Base-by-base conservation (phyloP, 2,329 filamentous ascomycete genomes). In the Colletotrichum orchidophilum region DNA sequence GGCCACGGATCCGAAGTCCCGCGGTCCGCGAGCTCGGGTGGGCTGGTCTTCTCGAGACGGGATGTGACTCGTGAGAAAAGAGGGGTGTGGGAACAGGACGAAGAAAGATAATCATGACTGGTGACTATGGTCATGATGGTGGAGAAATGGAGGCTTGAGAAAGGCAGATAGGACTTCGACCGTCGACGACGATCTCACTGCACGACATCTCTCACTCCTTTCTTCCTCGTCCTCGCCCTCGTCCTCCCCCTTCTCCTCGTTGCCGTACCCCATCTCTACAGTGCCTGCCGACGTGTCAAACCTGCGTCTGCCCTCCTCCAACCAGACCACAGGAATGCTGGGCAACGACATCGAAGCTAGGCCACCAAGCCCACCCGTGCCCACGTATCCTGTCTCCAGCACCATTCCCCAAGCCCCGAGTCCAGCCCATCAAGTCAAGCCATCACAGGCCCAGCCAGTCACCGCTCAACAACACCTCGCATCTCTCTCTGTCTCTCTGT, bases 1-100 rank as follows among this genome's bases (percentile, higher is more conserved):
- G 68, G 68, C 58, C 39, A 64, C 58, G 39, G 52, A 59, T 59
- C 68, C 46, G 58, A 62, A 27, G 52, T 58, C 27, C 58, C 58
- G 52, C 64, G 64, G 42, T 55, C 42, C 39, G 39, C 39, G 39
- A 46, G 39, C 15, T 8, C 18, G 18, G 18, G 39, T 46, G 39
- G 39, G 39, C 39, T 46, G 39, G 35, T 9, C 15, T 18, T 46
- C n/a, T 11, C 39, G 11, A 46, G 42, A 39, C 11, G 61, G 35
- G 24, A 65, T 52, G 8, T 24, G 53, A 18, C n/a, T 7, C 29
- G 15, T 29, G 26, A 55, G 54, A n/a, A n/a, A n/a, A 29, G 26
- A n/a, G 35, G n/a, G 24, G 63, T 24, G 21, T 42, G n/a, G 35
- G 62, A 60, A n/a, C 26, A n/a, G 21, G 39, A 59, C n/a, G n/a